These are phyloP conservation scores for Purpureocillium takamizusanense DNA, from an alignment of 2,329 filamentous ascomycete species.

Conservation along the genomic window DNA sequence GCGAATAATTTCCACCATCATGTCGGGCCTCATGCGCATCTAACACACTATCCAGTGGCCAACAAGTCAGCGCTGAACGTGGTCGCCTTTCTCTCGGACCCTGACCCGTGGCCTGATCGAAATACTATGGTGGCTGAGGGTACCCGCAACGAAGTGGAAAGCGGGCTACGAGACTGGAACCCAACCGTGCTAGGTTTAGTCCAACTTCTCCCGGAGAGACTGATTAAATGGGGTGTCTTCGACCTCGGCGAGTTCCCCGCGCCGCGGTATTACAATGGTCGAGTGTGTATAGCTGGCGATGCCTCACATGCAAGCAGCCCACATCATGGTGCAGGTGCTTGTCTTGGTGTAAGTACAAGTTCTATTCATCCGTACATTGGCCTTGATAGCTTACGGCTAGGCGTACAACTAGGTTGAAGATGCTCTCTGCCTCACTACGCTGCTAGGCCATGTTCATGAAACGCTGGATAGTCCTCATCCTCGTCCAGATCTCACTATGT, in stretches of 20 bases:
- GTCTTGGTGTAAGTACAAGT: constrained; percentile 34
- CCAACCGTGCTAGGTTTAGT: neutral
- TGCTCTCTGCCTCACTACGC: constrained; percentile 15
- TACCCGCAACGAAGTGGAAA: neutral
- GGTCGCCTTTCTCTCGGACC: neutral
- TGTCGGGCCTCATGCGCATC: neutral
- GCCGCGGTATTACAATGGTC: constrained; percentile 29
- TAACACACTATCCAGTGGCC: neutral
- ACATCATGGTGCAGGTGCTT: constrained; percentile 49
- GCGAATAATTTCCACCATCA: constrained; percentile 14
- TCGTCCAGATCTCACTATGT: no score
- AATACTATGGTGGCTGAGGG: neutral
- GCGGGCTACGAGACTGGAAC: neutral
- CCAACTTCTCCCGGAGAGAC: neutral
- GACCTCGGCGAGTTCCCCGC: constrained; percentile 34
- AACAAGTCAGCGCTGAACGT: neutral
- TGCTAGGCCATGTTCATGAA: neutral
- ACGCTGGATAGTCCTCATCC: no score
- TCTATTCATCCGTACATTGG: no score
- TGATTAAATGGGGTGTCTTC: constrained; percentile 33
- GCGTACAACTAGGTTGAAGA: constrained; percentile 35
- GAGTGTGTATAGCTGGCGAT: constrained; percentile 46
- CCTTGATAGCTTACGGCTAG: no score
- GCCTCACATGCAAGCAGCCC: constrained; percentile 55
- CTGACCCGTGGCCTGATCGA: neutral